Percentiles rank a stretch among this genome's conserved stretches.
Conservation (phyloP, 2,329 filamentous ascomycete genomes). For the Stemphylium lycopersici region DNA sequence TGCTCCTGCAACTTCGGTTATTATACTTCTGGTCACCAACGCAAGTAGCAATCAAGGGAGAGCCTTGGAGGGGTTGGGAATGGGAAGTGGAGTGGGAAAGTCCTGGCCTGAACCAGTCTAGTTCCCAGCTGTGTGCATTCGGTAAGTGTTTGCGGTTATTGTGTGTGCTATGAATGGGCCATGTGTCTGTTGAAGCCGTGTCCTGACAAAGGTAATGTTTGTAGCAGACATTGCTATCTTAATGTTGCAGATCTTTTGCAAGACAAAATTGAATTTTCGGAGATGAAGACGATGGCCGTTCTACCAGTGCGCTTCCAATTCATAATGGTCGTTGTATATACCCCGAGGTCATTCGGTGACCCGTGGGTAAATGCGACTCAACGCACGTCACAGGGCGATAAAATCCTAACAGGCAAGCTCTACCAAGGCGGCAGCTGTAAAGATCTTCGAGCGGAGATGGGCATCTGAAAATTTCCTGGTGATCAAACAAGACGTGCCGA, state of each 20-base stretch:
- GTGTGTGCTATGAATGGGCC: neutral
- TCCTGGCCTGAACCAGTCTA: neutral
- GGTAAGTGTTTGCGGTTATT: neutral
- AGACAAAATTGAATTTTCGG: neutral
- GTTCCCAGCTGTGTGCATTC: neutral
- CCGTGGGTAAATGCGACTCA: neutral
- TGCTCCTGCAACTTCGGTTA: neutral
- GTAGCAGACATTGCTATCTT: neutral
- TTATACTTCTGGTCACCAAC: neutral
- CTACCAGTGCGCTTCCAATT: neutral
- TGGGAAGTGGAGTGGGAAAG: neutral
- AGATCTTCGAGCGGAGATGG: constrained; percentile 7
- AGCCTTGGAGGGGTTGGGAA: neutral
- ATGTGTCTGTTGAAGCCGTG: neutral
- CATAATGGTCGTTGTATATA: neutral
- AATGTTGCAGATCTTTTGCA: neutral
- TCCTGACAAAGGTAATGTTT: neutral
- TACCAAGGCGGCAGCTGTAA: constrained; percentile 8
- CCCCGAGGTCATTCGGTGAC: neutral
- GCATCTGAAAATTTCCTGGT: constrained; percentile 22
- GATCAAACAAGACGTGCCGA: constrained; percentile 23
- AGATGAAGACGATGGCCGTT: neutral
- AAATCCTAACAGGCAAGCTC: too few relatives aligned
- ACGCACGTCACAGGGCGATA: neutral
- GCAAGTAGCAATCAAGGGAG: neutral